These are phyloP conservation scores for Colletotrichum sp. DNA, from an alignment of 2,329 filamentous ascomycete genomes.

Conservation along the genomic window DNA sequence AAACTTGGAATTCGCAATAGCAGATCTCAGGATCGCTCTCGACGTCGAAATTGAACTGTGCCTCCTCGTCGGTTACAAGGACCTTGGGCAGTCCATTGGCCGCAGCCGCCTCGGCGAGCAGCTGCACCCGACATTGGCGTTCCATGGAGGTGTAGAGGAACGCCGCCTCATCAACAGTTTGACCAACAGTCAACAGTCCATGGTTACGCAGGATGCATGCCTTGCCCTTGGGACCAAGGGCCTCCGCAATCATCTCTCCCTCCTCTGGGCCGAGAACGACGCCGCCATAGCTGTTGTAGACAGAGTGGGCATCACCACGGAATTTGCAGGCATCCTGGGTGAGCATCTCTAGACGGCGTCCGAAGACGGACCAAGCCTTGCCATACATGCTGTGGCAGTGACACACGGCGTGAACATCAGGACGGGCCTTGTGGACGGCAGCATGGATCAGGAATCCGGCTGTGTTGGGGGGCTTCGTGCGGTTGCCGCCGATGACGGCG, in stretches of 20 bases:
- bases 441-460: constrained; percentile 74
- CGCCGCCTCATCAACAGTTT: constrained; percentile 75
- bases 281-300: constrained; percentile 62
- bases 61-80: constrained; percentile 46
- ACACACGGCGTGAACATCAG: constrained; percentile 70
- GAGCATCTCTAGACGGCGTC: constrained; percentile 68
- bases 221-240: constrained; percentile 62
- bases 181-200: constrained; percentile 71
- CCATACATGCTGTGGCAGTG: constrained; percentile 70
- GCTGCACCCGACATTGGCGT: constrained; percentile 68
- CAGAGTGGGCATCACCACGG: constrained; percentile 63
- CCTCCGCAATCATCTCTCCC: constrained; percentile 64
- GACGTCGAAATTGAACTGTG: constrained; percentile 33
- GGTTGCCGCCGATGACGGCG: constrained; percentile 68
- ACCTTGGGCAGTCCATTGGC: constrained; percentile 36
- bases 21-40: constrained; percentile 23
- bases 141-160: constrained; percentile 73
- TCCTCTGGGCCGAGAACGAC: constrained; percentile 65
- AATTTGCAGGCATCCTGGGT: constrained; percentile 70
- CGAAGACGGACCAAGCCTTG: constrained; percentile 71
- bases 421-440: constrained; percentile 68
- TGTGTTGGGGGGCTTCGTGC: constrained; percentile 64
- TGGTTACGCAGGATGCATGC: constrained; percentile 73
- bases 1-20: constrained; percentile 24
- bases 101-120: constrained; percentile 60